phyloP scores from a whole-genome alignment of 208 protist genomes.

The Wallacemonas rigidus region DNA sequence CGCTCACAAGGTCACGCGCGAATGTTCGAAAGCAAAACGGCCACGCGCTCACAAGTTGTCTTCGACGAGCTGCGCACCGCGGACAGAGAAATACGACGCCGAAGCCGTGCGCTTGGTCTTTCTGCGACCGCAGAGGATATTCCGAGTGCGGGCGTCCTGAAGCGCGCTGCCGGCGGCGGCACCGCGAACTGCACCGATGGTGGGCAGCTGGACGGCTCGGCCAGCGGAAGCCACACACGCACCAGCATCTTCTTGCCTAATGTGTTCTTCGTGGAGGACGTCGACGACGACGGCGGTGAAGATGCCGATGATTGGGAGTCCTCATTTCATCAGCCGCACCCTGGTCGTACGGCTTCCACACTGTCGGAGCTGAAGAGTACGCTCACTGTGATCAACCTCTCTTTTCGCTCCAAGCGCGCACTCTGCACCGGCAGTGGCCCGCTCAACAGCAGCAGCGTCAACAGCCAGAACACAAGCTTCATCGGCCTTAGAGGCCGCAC shows the following conservation, averaged over 20 bases:
- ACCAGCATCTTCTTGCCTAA: conserved; percentile 5
- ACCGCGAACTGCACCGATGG: no score
- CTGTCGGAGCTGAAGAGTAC: conserved; percentile 18
- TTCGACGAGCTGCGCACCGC: conserved; percentile 13
- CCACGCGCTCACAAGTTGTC: conserved; percentile 2
- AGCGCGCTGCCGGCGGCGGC: not conserved
- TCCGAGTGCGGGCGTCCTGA: not conserved
- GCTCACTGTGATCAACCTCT: not conserved
- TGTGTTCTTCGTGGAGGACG: conserved; percentile 12
- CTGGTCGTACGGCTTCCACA: conserved; percentile 2
- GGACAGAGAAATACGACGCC: conserved; percentile 3
- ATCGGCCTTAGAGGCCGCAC: not conserved
- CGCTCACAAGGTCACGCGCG: not conserved
- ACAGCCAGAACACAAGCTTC: not conserved
- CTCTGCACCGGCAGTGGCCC: not conserved
- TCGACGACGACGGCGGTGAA: not conserved
- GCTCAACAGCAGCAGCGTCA: not conserved
- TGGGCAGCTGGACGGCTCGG: not conserved
- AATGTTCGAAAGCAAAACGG: not conserved
- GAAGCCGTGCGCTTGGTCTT: conserved; percentile 1
- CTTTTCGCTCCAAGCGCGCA: conserved; percentile 1
- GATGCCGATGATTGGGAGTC: conserved; percentile 11
- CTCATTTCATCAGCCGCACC: not conserved
- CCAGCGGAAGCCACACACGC: not conserved
- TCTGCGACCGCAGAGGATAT: conserved; percentile 1